These are phyloP conservation scores for Leptographium procerum DNA, from an alignment of 2,329 filamentous ascomycete species.

Conservation along the genomic window DNA sequence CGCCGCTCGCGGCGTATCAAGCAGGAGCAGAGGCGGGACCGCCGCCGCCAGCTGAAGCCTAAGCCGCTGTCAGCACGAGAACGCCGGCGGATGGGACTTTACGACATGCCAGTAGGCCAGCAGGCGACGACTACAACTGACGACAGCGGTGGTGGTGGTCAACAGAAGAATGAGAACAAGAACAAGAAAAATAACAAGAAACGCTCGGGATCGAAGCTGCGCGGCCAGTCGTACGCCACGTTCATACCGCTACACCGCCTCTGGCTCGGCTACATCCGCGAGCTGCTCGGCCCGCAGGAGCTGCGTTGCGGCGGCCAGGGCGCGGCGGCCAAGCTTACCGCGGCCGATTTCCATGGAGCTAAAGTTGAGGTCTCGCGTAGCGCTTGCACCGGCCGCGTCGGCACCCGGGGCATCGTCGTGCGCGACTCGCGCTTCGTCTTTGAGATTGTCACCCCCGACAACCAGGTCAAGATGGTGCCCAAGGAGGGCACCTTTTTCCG, in stretches of 20 bases:
- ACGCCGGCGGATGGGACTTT: constrained; percentile 60
- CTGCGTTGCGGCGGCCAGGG: constrained; percentile 42
- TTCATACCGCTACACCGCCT: constrained; percentile 68
- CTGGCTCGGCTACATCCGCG: constrained; percentile 78
- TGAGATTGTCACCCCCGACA: constrained; percentile 63
- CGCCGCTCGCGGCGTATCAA: constrained; percentile 38
- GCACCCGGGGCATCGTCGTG: constrained; percentile 75
- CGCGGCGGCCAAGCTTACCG: constrained; percentile 64
- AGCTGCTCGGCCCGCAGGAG: constrained; percentile 55
- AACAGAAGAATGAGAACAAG: not conserved
- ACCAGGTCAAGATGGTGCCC: constrained; percentile 67
- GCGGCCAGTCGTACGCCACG: constrained; percentile 50
- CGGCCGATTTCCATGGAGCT: constrained; percentile 86
- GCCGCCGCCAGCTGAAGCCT: constrained; percentile 37
- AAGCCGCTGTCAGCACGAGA: constrained; percentile 69
- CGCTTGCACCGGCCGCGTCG: constrained; percentile 69
- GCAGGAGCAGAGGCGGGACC: constrained; percentile 29
- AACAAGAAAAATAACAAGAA: not conserved
- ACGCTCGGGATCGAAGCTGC: not conserved
- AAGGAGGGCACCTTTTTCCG: constrained; percentile 85
- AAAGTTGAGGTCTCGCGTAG: constrained; percentile 73
- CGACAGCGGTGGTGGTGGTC: too few relatives aligned
- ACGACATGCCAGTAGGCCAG: constrained; percentile 48
- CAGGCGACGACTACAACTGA: not conserved
- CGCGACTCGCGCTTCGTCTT: constrained; percentile 80